Base-by-base conservation (phyloP, 179 eudicot species). In the Beta macrorhiza region DNA sequence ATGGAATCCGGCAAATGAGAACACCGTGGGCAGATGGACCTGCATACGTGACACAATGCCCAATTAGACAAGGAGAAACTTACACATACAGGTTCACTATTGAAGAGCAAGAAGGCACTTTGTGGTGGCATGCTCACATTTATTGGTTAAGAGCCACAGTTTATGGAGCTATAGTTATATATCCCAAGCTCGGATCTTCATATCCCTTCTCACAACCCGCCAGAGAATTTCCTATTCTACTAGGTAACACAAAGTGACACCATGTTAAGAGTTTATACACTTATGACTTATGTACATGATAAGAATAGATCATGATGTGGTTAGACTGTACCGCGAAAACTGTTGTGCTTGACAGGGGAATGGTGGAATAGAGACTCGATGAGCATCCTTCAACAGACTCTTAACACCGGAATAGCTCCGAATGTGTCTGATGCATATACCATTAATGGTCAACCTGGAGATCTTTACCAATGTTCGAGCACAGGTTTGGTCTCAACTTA, bases 331-430 rank as follows among this genome's bases (percentile, higher is more conserved):
- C 17, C 51, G 42, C 42, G 42, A 20, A 75, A 59, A 12, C 5
- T 64, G 82, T 37, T 37, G 59, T 83, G 59, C 75, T 86, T 79
- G 78, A 80, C 89, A 95, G 98, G 96, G 57, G 96, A 92, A 88
- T 95, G 99, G 97, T 93, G 97, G 99, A 89, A 91, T 75, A 87
- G 92, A 78, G 91, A 93, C 75, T 92, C 95, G 32, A 87, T 91
- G 82, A 79, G 73, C 80, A 92, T 93, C 25, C 85, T 89, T 62
- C 77, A 84, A 82, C 97, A 86, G 68, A 91, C 97, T 45, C 74
- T 80, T 4, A 86, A 88, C 61, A 90, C 91, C 9, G 99, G 99
- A 64, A 93, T 87, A 75, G 98, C 88, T 84, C 93, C 97, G 49
- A 91, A 92, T 76, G 82, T 91, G 51, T 95, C 99, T 14, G 90